Evolutionary conservation across 306 rosid genomes (phyloP).

Genomic region (Amphicarpaea edgeworthii): DNA sequence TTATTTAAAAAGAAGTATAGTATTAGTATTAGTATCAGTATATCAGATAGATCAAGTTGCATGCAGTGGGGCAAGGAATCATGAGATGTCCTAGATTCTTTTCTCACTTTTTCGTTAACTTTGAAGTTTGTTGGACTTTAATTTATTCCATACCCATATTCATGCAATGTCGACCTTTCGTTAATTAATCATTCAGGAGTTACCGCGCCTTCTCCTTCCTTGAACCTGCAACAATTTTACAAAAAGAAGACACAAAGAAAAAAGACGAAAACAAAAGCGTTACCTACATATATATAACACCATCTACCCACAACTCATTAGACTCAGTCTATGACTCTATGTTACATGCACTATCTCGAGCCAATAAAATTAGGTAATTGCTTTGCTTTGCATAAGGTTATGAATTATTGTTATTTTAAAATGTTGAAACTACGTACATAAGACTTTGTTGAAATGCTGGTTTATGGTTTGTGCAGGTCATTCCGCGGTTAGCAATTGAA

Average conservation of each 20-base stretch:
- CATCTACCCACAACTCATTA: neutral
- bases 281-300: neutral
- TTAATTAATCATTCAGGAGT: constrained; percentile 8
- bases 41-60: neutral
- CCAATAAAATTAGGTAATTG: constrained; percentile 1
- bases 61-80: constrained; percentile 51
- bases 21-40: neutral
- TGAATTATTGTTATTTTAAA: no score
- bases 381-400: neutral
- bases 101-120: constrained; percentile 21
- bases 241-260: neutral
- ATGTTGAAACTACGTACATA: no score
- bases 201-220: neutral
- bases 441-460: no score
- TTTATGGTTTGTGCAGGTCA: no score
- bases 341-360: neutral
- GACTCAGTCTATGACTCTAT: neutral
- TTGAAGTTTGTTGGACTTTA: constrained; percentile 10
- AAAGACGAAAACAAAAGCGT: neutral
- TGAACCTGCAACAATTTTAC: neutral
- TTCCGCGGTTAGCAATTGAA: no score
- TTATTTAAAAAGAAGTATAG: constrained; percentile 28
- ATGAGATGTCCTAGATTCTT: constrained; percentile 41
- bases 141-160: constrained; percentile 23
- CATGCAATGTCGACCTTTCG: neutral